phyloP scores from a whole-genome alignment of 2,329 filamentous ascomycete genomes.

The Paecilomyces dactylethromorphus region DNA sequence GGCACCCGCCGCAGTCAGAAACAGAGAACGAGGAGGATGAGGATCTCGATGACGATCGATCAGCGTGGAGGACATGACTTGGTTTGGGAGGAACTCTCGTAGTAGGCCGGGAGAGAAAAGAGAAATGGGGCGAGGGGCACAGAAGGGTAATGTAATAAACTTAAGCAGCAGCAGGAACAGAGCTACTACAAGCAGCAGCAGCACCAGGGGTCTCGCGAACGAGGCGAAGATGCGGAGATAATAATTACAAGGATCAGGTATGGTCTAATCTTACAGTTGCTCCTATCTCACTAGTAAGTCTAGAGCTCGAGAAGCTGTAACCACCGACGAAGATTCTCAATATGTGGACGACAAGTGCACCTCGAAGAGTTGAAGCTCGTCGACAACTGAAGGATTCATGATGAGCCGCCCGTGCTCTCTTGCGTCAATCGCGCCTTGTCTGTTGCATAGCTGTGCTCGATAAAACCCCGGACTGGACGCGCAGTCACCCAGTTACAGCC shows the following conservation, averaged over 20 bases:
- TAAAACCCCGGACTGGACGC: background rate
- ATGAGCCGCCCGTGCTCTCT: background rate
- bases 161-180: background rate
- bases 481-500: background rate
- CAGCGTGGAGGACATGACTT: background rate
- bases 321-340: background rate
- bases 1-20: background rate
- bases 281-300: background rate
- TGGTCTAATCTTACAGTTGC: background rate
- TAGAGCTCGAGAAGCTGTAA: background rate
- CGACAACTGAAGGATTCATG: background rate
- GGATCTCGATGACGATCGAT: background rate
- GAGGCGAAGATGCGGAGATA: no score
- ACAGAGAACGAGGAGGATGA: background rate
- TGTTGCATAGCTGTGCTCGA: background rate
- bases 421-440: conserved; percentile 1
- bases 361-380: background rate
- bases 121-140: background rate
- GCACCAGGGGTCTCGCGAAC: background rate
- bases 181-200: background rate
- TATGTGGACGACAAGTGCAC: no score
- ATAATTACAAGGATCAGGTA: background rate
- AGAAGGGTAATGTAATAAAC: background rate
- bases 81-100: background rate
- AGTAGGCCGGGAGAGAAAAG: background rate